Conservation (phyloP, 306 rosid genomes). For the Sindora glabra region DNA sequence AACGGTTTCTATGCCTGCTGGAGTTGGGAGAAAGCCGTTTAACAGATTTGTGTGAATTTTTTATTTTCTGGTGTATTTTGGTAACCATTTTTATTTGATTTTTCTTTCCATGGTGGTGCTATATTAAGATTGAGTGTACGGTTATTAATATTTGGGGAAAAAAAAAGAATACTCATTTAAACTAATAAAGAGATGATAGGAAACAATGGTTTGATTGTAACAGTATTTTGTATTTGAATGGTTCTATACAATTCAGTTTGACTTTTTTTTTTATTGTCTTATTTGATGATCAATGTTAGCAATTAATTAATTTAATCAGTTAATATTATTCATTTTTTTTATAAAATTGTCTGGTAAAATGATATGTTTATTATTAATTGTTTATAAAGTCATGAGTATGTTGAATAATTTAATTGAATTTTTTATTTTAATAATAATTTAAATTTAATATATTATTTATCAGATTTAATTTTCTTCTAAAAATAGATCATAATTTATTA, state of each 20-base stretch:
- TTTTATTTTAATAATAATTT: no score
- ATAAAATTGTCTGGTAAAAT: no score
- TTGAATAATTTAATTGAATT: no score
- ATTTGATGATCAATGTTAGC: no score
- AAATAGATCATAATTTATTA: no score
- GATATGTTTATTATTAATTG: no score
- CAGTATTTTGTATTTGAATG: conserved; percentile 15
- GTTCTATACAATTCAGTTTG: not conserved
- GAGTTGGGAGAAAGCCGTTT: conserved; percentile 87
- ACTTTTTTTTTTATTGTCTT: no score
- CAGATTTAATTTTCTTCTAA: no score
- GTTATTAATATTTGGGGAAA: conserved; percentile 47
- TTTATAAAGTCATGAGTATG: no score
- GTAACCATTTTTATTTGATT: conserved; percentile 35
- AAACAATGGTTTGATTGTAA: conserved; percentile 39
- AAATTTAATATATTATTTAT: no score
- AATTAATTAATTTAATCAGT: no score
- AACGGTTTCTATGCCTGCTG: conserved; percentile 69
- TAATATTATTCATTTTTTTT: no score
- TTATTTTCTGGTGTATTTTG: conserved; percentile 24
- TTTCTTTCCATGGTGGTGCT: conserved; percentile 26
- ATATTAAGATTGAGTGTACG: conserved; percentile 44
- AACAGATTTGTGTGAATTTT: conserved; percentile 99
- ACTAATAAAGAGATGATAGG: conserved; percentile 53
- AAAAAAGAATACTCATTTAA: conserved; percentile 39